These are phyloP conservation scores for Dendrothele bispora DNA, from an alignment of 768 basidiomycete genomes.

Conservation along the genomic window DNA sequence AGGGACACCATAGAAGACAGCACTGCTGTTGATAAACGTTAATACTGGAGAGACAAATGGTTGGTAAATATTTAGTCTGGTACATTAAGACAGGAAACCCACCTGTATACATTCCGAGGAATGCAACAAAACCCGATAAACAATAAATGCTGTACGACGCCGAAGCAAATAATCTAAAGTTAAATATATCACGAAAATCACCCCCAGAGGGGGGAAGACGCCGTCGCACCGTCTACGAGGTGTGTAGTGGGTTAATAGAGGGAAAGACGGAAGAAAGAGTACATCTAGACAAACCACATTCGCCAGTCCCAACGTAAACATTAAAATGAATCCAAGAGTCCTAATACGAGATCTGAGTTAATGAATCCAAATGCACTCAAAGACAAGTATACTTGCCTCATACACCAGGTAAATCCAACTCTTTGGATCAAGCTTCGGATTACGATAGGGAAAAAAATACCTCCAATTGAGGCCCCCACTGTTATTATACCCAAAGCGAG, in stretches of 20 bases:
- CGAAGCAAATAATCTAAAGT: slow-evolving; percentile 50
- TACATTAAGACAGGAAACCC: neutral
- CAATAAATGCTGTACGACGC: slow-evolving; percentile 59
- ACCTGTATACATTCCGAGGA: slow-evolving; percentile 74
- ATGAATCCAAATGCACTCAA: slow-evolving; percentile 69
- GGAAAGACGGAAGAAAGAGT: no score
- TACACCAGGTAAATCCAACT: slow-evolving; percentile 35
- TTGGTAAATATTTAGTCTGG: slow-evolving; percentile 1
- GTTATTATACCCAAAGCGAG: slow-evolving; percentile 66
- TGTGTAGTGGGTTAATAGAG: no score
- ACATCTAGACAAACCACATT: no score
- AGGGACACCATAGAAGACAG: slow-evolving; percentile 47
- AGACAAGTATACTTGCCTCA: neutral
- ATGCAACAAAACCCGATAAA: slow-evolving; percentile 51
- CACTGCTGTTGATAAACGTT: slow-evolving; percentile 66
- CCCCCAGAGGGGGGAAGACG: slow-evolving; percentile 52
- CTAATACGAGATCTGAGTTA: no score
- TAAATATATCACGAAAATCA: slow-evolving; percentile 57
- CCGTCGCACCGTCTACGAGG: slow-evolving; percentile 40
- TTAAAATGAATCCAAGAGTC: slow-evolving; percentile 62
- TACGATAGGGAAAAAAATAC: slow-evolving; percentile 64
- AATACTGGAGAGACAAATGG: slow-evolving; percentile 53
- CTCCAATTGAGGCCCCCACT: slow-evolving; percentile 67
- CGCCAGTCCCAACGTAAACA: slow-evolving; percentile 48
- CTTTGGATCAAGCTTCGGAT: slow-evolving; percentile 52